Evolutionary conservation across 1,284 basidiomycete genomes (phyloP).

Genomic region (Trichosporon sp.): DNA sequence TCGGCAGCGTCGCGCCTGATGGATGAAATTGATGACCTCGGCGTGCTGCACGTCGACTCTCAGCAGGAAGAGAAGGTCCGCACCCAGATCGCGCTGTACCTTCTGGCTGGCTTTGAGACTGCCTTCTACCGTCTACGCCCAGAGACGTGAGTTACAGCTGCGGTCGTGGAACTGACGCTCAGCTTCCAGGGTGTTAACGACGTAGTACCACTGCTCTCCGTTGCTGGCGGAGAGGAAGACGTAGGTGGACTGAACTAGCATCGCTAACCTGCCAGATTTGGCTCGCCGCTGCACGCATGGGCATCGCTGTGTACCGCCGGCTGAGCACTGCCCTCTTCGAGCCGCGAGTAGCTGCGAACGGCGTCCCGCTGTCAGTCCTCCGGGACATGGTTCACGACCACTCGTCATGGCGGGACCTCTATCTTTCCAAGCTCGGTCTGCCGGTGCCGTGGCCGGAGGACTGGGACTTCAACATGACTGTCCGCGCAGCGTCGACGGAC

Average conservation of each 20-base stretch:
- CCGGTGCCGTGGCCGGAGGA: slow-evolving; percentile 73
- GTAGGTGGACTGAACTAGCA: slow-evolving; percentile 56
- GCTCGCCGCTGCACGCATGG: slow-evolving; percentile 62
- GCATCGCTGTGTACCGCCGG: slow-evolving; percentile 71
- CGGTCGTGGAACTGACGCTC: not conserved
- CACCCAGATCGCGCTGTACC: slow-evolving; percentile 52
- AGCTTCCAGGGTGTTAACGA: not conserved
- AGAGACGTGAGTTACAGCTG: slow-evolving; percentile 25
- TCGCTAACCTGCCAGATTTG: slow-evolving; percentile 33
- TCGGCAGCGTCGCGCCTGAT: slow-evolving; percentile 26
- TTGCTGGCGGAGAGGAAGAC: slow-evolving; percentile 10
- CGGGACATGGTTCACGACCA: slow-evolving; percentile 60
- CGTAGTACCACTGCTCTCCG: slow-evolving; percentile 1
- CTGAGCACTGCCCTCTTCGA: slow-evolving; percentile 74
- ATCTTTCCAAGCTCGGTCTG: slow-evolving; percentile 72
- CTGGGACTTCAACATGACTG: slow-evolving; percentile 84
- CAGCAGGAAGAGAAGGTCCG: slow-evolving; percentile 25
- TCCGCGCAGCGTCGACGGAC: slow-evolving; percentile 71
- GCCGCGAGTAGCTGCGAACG: slow-evolving; percentile 66
- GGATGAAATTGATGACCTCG: slow-evolving; percentile 3
- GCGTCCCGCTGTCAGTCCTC: slow-evolving; percentile 65
- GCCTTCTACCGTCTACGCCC: slow-evolving; percentile 62
- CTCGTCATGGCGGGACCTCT: slow-evolving; percentile 68
- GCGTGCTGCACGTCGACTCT: not conserved
- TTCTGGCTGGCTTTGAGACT: slow-evolving; percentile 56